These are phyloP conservation scores for Eutrema yunnanense DNA, from an alignment of 345 rosid species.

Conservation along the genomic window DNA sequence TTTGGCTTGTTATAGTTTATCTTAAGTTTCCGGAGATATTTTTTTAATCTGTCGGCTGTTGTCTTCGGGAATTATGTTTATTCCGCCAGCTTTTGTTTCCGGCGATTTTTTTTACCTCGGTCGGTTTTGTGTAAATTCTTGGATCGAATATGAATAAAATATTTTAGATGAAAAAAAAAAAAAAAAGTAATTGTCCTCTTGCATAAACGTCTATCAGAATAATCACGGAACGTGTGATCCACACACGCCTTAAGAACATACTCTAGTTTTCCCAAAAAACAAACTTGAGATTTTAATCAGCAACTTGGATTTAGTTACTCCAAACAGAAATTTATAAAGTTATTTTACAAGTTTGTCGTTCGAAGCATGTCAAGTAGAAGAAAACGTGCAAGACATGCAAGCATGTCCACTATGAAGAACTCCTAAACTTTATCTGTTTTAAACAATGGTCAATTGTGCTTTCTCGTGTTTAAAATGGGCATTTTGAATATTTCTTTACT, in stretches of 20 bases:
- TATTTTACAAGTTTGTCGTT: neutral
- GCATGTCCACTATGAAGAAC: neutral
- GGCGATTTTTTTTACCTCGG: too few species aligned
- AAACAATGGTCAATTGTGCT: neutral
- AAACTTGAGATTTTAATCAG: neutral
- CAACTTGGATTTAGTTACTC: neutral
- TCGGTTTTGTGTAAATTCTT: too few species aligned
- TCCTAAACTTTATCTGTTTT: neutral
- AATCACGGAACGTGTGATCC: constrained; percentile 13
- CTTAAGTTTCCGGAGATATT: too few species aligned
- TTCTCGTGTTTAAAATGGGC: neutral
- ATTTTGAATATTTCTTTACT: neutral
- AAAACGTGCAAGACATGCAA: neutral
- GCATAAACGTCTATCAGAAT: neutral
- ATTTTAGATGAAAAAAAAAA: too few species aligned
- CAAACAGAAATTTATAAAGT: neutral
- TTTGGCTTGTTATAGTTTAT: too few species aligned
- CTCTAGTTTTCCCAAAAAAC: neutral
- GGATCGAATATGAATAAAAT: too few species aligned
- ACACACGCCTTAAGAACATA: neutral
- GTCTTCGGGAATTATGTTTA: too few species aligned
- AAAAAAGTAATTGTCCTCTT: neutral
- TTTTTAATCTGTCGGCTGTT: too few species aligned
- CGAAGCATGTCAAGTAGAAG: neutral
- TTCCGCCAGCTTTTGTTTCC: too few species aligned